phyloP scores from a whole-genome alignment of 2,329 filamentous ascomycete species.

The Colletotrichum karsti region DNA sequence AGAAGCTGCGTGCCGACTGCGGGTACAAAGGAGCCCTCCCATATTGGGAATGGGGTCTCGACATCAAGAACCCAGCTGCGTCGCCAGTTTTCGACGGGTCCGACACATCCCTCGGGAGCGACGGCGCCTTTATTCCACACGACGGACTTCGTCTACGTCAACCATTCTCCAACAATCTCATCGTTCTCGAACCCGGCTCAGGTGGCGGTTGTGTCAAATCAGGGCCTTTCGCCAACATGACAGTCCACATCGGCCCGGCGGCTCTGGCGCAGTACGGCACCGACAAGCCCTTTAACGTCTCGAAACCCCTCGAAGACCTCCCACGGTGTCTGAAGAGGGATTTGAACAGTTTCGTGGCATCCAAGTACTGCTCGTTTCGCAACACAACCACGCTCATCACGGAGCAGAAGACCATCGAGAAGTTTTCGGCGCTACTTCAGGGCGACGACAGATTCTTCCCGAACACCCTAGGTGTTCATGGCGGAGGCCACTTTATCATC shows the following conservation, averaged over 20 bases:
- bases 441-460: conserved; percentile 39
- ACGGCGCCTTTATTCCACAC: conserved; percentile 42
- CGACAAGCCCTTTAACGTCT: conserved; percentile 29
- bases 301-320: conserved; percentile 44
- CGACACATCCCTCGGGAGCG: conserved; percentile 46
- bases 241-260: conserved; percentile 46
- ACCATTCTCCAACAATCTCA: conserved; percentile 22
- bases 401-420: conserved; percentile 12
- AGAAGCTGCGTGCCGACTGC: conserved; percentile 27
- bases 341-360: conserved; percentile 34
- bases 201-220: conserved; percentile 55
- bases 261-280: conserved; percentile 23
- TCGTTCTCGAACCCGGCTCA: conserved; percentile 50
- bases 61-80: conserved; percentile 36
- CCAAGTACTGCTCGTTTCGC: conserved; percentile 32
- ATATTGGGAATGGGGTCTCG: conserved; percentile 29
- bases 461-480: conserved; percentile 46
- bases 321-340: conserved; percentile 53
- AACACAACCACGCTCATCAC: conserved; percentile 43
- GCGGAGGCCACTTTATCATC: conserved; percentile 49
- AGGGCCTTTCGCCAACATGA: conserved; percentile 49
- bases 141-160: conserved; percentile 31
- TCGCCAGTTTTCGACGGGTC: conserved; percentile 51
- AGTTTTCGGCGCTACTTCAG: conserved; percentile 46
- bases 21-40: conserved; percentile 31